Percentiles rank a stretch among this genome's conserved stretches.
phyloP scores from a whole-genome alignment of 179 eudicot species.

The Drosera spatulata region DNA sequence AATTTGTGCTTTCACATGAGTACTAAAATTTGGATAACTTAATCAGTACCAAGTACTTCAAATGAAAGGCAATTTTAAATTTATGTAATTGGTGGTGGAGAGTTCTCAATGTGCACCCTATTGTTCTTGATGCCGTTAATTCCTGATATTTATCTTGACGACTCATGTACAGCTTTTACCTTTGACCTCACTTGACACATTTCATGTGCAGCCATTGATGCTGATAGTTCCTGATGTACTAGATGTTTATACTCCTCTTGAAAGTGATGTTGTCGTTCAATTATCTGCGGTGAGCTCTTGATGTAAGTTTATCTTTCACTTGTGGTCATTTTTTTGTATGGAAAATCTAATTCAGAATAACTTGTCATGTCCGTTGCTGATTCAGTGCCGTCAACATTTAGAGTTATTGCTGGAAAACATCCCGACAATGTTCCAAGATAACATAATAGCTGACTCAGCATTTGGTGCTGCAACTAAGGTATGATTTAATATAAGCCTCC shows the following conservation, averaged over 20 bases:
- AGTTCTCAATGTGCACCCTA: too few relatives aligned
- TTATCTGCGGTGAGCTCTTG: conserved; percentile 65
- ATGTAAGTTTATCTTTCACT: background rate
- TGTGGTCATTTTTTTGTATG: too few relatives aligned
- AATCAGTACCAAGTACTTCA: too few relatives aligned
- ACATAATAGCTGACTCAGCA: conserved; percentile 86
- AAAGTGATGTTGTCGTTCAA: conserved; percentile 77
- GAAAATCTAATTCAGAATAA: too few relatives aligned
- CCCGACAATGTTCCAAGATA: conserved; percentile 85
- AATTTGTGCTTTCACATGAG: conserved; percentile 1
- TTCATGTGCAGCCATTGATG: conserved; percentile 71
- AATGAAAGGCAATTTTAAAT: too few relatives aligned
- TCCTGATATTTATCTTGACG: too few relatives aligned
- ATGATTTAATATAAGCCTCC: conserved; percentile 1
- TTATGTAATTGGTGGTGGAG: too few relatives aligned
- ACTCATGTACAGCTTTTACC: background rate
- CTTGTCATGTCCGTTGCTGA: conserved; percentile 4
- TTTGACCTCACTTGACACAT: background rate
- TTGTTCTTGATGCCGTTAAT: too few relatives aligned
- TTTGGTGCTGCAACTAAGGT: conserved; percentile 97
- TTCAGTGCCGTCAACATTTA: conserved; percentile 81
- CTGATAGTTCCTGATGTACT: conserved; percentile 89
- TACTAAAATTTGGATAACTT: too few relatives aligned
- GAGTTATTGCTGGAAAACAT: conserved; percentile 84
- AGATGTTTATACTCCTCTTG: conserved; percentile 91